Conservation (phyloP, 2,329 filamentous ascomycete genomes). For the Talaromyces sp. region DNA sequence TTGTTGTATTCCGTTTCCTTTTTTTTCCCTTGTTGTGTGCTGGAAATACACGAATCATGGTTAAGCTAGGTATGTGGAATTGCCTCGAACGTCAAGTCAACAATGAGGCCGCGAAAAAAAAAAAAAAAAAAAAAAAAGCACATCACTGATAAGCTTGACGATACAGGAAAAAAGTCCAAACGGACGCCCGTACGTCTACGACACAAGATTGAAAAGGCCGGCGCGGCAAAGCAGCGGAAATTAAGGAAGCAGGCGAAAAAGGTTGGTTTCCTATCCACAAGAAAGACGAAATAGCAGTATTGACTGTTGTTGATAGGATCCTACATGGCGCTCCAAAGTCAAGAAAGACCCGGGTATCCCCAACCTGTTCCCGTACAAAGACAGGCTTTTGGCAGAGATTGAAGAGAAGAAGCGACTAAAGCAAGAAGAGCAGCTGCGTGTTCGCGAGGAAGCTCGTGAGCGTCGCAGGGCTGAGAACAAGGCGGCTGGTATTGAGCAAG, state of each 20-base stretch:
- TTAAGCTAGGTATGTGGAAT: constrained; percentile 32
- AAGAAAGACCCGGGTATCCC: constrained; percentile 99
- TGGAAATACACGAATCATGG: constrained; percentile 28
- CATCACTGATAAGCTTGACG: constrained; percentile 1
- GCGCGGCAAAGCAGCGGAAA: constrained; percentile 86
- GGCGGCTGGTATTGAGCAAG: constrained; percentile 31
- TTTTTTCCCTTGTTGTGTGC: background rate
- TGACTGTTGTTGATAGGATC: constrained; percentile 55
- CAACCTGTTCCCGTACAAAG: constrained; percentile 96
- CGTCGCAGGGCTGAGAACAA: constrained; percentile 37
- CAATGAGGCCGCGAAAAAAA: background rate
- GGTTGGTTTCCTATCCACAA: constrained; percentile 31
- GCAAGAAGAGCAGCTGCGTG: constrained; percentile 68
- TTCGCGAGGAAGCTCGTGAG: constrained; percentile 59
- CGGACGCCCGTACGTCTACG: constrained; percentile 81
- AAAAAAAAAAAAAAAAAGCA: background rate
- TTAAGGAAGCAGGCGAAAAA: constrained; percentile 84
- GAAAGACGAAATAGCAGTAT: background rate
- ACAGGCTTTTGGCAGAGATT: constrained; percentile 88
- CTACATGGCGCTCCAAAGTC: constrained; percentile 88
- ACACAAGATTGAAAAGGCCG: constrained; percentile 93
- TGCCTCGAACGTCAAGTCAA: too few species aligned
- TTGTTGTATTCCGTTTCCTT: background rate
- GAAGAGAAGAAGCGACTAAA: constrained; percentile 80
- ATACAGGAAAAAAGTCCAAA: constrained; percentile 86